Evolutionary conservation across 305 asterid genomes (phyloP).

Genomic region (Solanum hybrid): DNA sequence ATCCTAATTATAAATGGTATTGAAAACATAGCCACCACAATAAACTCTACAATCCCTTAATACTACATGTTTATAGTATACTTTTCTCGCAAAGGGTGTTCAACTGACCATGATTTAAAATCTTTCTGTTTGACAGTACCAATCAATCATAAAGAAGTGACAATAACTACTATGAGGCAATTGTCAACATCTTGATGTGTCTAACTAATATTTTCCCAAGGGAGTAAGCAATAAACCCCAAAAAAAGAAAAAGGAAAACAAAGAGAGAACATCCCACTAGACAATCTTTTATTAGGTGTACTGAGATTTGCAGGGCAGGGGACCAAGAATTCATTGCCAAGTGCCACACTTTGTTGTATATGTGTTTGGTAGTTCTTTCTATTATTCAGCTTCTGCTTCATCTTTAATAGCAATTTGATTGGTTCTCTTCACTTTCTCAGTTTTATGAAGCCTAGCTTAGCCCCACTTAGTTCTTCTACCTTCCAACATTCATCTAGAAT

Average conservation of each 20-base stretch:
- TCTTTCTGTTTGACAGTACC: background rate
- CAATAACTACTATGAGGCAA: slow-evolving; percentile 5
- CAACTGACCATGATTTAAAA: background rate
- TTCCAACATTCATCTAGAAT: background rate
- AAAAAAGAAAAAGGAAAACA: background rate
- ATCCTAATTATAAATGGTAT: background rate
- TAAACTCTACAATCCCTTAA: background rate
- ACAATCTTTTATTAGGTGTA: background rate
- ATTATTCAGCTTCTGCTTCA: background rate
- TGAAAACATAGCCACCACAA: background rate
- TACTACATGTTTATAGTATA: background rate
- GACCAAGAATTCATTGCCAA: slow-evolving; percentile 2
- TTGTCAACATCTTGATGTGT: slow-evolving; percentile 1
- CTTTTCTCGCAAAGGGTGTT: background rate
- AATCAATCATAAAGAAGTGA: slow-evolving; percentile 4
- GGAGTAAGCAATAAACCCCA: background rate
- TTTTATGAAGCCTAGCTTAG: background rate
- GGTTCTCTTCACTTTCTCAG: slow-evolving; percentile 1
- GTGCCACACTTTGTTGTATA: background rate
- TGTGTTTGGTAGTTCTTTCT: background rate
- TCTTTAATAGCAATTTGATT: slow-evolving; percentile 1
- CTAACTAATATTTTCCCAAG: background rate
- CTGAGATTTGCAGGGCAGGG: slow-evolving; percentile 9
- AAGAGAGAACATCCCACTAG: background rate
- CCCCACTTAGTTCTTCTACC: background rate